phyloP scores from a whole-genome alignment of 2,329 filamentous ascomycete species.

The Aureobasidium zeae region DNA sequence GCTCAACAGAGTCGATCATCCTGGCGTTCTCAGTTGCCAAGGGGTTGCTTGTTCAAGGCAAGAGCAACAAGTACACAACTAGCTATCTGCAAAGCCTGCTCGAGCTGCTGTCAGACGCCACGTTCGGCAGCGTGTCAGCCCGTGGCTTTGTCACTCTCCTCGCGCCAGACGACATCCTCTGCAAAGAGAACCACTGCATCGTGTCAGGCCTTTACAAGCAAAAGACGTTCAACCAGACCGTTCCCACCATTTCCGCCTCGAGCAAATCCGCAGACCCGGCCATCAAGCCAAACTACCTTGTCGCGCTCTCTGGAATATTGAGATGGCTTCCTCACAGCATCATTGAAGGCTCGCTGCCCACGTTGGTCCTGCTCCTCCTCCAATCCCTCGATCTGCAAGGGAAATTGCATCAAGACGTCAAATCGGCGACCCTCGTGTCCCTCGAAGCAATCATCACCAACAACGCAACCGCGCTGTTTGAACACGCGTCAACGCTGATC shows the following conservation, averaged over 20 bases:
- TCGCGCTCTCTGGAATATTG: conserved; percentile 54
- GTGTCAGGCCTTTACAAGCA: conserved; percentile 56
- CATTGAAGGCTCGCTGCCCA: conserved; percentile 49
- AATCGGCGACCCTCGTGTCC: conserved; percentile 51
- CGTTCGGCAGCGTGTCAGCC: conserved; percentile 41
- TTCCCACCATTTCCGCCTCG: conserved; percentile 46
- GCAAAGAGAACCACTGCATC: conserved; percentile 50
- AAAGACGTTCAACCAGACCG: conserved; percentile 51
- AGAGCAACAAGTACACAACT: conserved; percentile 37
- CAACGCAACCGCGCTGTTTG: conserved; percentile 44
- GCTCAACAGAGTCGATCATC: conserved; percentile 38
- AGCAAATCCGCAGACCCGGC: conserved; percentile 39
- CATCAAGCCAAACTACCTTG: conserved; percentile 52
- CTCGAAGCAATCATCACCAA: conserved; percentile 50
- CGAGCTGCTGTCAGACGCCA: conserved; percentile 40
- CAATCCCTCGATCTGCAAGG: conserved; percentile 48
- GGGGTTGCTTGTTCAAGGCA: conserved; percentile 48
- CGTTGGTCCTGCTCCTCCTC: conserved; percentile 51
- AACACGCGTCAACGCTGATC: conserved; percentile 50
- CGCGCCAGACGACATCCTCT: conserved; percentile 52
- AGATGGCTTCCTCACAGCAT: conserved; percentile 51
- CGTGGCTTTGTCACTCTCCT: conserved; percentile 52
- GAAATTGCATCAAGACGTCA: conserved; percentile 42
- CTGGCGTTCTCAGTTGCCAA: conserved; percentile 54
- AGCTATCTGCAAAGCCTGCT: conserved; percentile 40